Conservation (phyloP, 257 asterid genomes). For the Capsicum baccatum region DNA sequence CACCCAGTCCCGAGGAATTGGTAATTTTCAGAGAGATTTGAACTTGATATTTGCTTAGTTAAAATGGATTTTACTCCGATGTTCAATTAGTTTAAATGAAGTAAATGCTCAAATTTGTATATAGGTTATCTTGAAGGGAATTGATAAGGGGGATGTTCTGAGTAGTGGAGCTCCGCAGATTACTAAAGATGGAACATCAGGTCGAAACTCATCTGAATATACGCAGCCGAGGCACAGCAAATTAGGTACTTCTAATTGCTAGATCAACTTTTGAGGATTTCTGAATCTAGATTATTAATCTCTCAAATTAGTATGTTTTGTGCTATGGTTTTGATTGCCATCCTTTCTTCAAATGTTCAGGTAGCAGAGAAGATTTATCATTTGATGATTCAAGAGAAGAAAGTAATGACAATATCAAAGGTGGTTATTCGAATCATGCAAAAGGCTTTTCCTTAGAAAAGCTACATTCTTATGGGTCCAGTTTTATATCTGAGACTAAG, state of each 20-base stretch:
- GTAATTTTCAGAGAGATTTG: conserved; percentile 43
- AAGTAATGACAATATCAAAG: conserved; percentile 40
- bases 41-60: not conserved
- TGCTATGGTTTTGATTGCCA: not conserved
- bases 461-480: conserved; percentile 41
- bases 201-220: conserved; percentile 64
- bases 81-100: not conserved
- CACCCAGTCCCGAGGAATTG: conserved; percentile 77
- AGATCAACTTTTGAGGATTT: conserved; percentile 26
- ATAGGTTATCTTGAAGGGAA: conserved; percentile 82
- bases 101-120: conserved; percentile 32
- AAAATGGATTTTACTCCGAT: conserved; percentile 28
- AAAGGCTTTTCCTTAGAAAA: conserved; percentile 48
- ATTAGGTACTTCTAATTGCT: conserved; percentile 51
- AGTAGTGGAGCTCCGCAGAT: conserved; percentile 88
- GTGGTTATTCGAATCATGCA: conserved; percentile 45
- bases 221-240: conserved; percentile 66
- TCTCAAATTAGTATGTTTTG: not conserved
- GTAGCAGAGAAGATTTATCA: conserved; percentile 69
- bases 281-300: not conserved
- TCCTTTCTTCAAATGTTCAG: conserved; percentile 43
- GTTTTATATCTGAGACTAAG: conserved; percentile 44
- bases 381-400: conserved; percentile 67
- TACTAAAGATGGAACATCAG: conserved; percentile 72
- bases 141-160: conserved; percentile 80